Conservation (phyloP, 148 eudicot genomes). For the Spergularia marina region DNA sequence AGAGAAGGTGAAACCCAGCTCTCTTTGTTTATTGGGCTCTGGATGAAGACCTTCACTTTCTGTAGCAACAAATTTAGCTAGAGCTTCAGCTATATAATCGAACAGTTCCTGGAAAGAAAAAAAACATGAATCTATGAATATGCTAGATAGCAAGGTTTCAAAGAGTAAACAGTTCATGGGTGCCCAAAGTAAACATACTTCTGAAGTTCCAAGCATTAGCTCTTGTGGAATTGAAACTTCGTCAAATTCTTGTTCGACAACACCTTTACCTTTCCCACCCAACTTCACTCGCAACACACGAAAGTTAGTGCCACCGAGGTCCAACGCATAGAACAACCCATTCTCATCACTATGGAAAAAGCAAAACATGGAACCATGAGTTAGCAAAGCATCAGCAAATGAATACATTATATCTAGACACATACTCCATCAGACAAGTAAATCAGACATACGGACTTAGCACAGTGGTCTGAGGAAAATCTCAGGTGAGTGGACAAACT, state of each 20-base stretch:
- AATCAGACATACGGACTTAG: not conserved
- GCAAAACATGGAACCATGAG: slow-evolving; percentile 8
- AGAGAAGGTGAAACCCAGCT: slow-evolving; percentile 96
- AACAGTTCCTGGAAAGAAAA: slow-evolving; percentile 69
- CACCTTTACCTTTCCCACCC: slow-evolving; percentile 67
- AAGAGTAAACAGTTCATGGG: not conserved
- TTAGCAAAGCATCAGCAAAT: not conserved
- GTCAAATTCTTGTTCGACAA: slow-evolving; percentile 65
- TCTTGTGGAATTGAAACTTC: slow-evolving; percentile 84
- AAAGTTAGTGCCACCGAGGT: slow-evolving; percentile 98
- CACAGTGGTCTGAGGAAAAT: not conserved
- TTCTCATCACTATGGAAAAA: slow-evolving; percentile 59
- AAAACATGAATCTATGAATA: slow-evolving; percentile 9
- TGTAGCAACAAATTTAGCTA: slow-evolving; percentile 81
- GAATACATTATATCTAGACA: not conserved
- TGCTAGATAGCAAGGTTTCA: slow-evolving; percentile 19
- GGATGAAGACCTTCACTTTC: slow-evolving; percentile 80
- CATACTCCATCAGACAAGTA: not conserved
- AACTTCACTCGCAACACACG: slow-evolving; percentile 86
- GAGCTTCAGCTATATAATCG: slow-evolving; percentile 79
- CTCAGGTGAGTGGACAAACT: not conserved
- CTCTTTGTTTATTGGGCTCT: slow-evolving; percentile 77
- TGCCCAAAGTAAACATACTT: slow-evolving; percentile 44
- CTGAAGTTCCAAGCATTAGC: slow-evolving; percentile 83
- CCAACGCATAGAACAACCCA: slow-evolving; percentile 92